These are phyloP conservation scores for Hyaloscypha bicolor DNA, from an alignment of 495 filamentous ascomycete species.

Conservation along the genomic window DNA sequence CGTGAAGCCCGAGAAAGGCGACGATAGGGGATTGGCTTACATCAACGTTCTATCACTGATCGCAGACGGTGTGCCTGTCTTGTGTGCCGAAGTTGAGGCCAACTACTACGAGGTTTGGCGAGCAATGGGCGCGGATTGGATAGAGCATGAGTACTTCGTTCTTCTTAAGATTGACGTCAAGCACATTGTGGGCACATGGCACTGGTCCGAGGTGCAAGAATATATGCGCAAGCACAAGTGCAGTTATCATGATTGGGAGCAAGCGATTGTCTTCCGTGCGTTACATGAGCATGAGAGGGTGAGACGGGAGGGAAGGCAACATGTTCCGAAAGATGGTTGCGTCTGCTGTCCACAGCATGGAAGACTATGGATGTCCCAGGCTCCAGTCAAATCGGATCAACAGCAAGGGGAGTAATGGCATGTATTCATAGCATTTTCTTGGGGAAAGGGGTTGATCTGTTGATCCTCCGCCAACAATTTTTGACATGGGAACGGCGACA, in stretches of 20 bases:
- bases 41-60: constrained; percentile 16
- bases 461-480: background rate
- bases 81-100: constrained; percentile 8
- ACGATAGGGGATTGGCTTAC: constrained; percentile 3
- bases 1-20: background rate
- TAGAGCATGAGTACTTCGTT: constrained; percentile 14
- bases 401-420: background rate
- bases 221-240: constrained; percentile 4
- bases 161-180: background rate
- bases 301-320: constrained; percentile 8
- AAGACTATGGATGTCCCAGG: background rate
- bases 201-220: constrained; percentile 7
- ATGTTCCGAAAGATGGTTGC: background rate
- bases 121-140: background rate
- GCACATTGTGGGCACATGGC: constrained; percentile 22
- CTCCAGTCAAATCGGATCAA: background rate
- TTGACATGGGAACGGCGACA: background rate
- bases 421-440: background rate
- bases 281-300: constrained; percentile 22
- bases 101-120: constrained; percentile 1
- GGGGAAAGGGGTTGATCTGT: background rate
- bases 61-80: constrained; percentile 16
- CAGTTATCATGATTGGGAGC: constrained; percentile 3
- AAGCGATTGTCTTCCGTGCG: constrained; percentile 1
- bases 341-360: constrained; percentile 8